Evolutionary conservation across 805 yeast species (phyloP), one percentile per base, ranked within the genome.

Genomic region (Isabelozyma rhagii): DNA sequence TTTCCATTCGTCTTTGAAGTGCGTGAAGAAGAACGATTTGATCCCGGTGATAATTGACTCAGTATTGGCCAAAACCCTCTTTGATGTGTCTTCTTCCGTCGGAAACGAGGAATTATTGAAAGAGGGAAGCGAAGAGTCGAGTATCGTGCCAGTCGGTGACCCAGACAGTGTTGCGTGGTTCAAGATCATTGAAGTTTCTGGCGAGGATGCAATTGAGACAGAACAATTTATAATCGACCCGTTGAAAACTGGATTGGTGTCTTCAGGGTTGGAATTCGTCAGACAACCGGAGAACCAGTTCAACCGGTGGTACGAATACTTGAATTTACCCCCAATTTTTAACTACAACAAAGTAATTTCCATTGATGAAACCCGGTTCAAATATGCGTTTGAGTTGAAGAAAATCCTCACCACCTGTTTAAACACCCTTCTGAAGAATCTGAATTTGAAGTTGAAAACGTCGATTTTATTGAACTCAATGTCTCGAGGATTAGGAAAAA

Each of bases 161-260:
- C 83, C 88, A 1, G 89, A 91, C 61, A 72, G 81, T 0, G 78
- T 92, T 15, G 96, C 91, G 0, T 93, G 97, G 97, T 93, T 91
- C 66, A 81, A 80, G 55, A 79, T 93, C 1, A 74, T 80, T 2
- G 85, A 79, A 6, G 70, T 84, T 4, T 59, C 69, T 5, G 77
- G 77, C 3, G 61, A 14, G 2, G 65, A 59, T 4, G 51, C 41
- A 4, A 38, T 47, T 8, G 54, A 42, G 0, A 51, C 64, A 1
- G 57, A 58, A 3, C 85, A 82, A 57, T 86, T 69, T 56, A 61
- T 83, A 0, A 78, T 92, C 36, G 91, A 87, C 63, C 84, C 96
- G 0, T 53, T 73, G 0, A 79, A 78, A 51, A 88, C 97, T 0
- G 76, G 84, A 42, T 75, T 93, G 75, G 76, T 81, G 3, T 94